Conservation (phyloP, 2,329 filamentous ascomycete species). For the Cladosporium sphaerospermum region DNA sequence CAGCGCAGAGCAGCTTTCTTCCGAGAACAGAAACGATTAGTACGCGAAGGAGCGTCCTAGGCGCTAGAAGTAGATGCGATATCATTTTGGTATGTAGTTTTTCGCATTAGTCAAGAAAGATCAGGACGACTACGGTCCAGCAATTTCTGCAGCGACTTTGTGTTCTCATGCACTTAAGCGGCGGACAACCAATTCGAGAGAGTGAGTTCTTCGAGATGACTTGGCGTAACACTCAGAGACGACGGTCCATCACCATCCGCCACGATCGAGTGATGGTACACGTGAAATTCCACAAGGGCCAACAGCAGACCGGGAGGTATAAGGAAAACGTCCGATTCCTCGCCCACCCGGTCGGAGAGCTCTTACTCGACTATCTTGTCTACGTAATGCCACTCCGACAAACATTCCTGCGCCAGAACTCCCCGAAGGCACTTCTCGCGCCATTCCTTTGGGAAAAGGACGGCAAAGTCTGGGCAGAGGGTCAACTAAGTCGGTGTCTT, state of each 20-base stretch:
- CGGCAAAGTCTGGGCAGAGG: conserved; percentile 11
- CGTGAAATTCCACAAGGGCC: conserved; percentile 12
- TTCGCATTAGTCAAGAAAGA: too few species aligned
- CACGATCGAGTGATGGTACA: conserved; percentile 14
- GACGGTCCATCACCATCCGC: conserved; percentile 5
- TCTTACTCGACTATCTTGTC: conserved; percentile 14
- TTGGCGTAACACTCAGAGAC: conserved; percentile 10
- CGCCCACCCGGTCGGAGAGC: conserved; percentile 11
- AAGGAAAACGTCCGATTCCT: too few species aligned
- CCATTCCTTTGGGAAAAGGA: conserved; percentile 15
- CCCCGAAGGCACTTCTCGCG: conserved; percentile 8
- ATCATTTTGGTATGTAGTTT: too few species aligned
- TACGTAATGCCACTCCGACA: conserved; percentile 13
- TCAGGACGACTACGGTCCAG: conserved; percentile 11
- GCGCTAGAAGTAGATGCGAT: too few species aligned
- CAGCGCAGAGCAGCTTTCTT: too few species aligned
- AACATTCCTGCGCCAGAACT: conserved; percentile 12
- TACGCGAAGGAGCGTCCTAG: too few species aligned
- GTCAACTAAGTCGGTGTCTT: conserved; percentile 10
- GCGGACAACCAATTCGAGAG: conserved; percentile 12
- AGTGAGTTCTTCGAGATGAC: conserved; percentile 12
- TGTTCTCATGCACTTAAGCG: conserved; percentile 7
- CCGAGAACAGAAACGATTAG: too few species aligned
- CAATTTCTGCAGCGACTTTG: conserved; percentile 11
- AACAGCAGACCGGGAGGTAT: conserved; percentile 11